These are phyloP conservation scores for Parafenestella ontariensis DNA, from an alignment of 2,329 filamentous ascomycete species.

Conservation along the genomic window DNA sequence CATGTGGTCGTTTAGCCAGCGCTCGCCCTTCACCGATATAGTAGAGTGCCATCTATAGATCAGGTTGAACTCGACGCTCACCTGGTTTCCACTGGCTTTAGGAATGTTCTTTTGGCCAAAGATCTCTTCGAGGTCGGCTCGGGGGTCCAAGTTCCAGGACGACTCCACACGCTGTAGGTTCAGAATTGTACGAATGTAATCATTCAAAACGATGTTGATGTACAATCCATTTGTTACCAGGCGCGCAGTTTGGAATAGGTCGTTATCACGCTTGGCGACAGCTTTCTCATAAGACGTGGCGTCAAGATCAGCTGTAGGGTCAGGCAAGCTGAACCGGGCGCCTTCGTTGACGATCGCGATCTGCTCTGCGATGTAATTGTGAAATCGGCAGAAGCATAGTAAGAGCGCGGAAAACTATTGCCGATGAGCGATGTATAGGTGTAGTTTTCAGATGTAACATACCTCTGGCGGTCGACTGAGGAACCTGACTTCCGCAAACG, in stretches of 20 bases:
- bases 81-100: slow-evolving; percentile 76
- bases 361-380: slow-evolving; percentile 80
- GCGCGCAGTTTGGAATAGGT: slow-evolving; percentile 56
- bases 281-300: slow-evolving; percentile 50
- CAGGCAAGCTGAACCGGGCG: slow-evolving; percentile 65
- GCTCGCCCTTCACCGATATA: slow-evolving; percentile 73
- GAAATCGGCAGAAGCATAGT: slow-evolving; percentile 72
- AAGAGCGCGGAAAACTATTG: slow-evolving; percentile 61
- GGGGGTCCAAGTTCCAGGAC: slow-evolving; percentile 75
- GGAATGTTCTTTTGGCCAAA: slow-evolving; percentile 65
- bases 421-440: not conserved
- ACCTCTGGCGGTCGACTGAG: not conserved
- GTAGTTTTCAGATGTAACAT: slow-evolving; percentile 19
- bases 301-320: slow-evolving; percentile 55
- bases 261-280: slow-evolving; percentile 49
- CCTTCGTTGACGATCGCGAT: slow-evolving; percentile 82
- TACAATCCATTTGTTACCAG: slow-evolving; percentile 57
- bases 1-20: slow-evolving; percentile 69
- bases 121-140: not conserved
- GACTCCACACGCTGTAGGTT: slow-evolving; percentile 72
- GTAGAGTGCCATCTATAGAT: slow-evolving; percentile 84
- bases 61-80: slow-evolving; percentile 84
- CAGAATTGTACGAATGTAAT: slow-evolving; percentile 79
- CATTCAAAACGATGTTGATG: slow-evolving; percentile 70
- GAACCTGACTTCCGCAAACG: slow-evolving; percentile 51